Conservation (phyloP, 2,329 filamentous ascomycete genomes). For the Pleoardoris graminearum region DNA sequence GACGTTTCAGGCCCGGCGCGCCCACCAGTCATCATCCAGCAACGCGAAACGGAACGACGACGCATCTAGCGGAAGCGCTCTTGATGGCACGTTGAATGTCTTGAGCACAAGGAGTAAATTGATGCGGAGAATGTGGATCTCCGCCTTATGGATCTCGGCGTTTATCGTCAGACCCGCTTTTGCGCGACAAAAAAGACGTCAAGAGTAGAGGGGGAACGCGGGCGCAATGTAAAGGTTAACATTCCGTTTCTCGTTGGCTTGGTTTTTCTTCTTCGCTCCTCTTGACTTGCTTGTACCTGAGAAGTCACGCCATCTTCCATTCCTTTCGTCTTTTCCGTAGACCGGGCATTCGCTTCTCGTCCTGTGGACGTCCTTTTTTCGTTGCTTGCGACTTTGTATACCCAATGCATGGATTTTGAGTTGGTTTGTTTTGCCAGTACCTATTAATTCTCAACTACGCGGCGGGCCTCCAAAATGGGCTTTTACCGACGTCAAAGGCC, state of each 20-base stretch:
- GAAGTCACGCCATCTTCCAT: constrained; percentile 25
- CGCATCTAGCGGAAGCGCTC: not conserved
- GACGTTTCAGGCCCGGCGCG: constrained; percentile 5
- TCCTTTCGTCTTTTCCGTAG: constrained; percentile 30
- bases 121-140: constrained; percentile 22
- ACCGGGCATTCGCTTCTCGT: constrained; percentile 36
- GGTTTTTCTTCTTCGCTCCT: constrained; percentile 18
- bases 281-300: constrained; percentile 22
- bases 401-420: constrained; percentile 1
- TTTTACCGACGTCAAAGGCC: constrained; percentile 34
- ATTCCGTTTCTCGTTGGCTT: constrained; percentile 23
- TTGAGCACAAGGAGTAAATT: constrained; percentile 1
- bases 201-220: constrained; percentile 19
- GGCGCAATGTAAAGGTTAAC: constrained; percentile 35
- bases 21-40: constrained; percentile 4
- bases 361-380: constrained; percentile 31
- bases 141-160: constrained; percentile 15
- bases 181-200: constrained; percentile 26
- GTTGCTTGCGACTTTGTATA: not conserved
- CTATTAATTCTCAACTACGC: constrained; percentile 16
- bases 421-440: not conserved
- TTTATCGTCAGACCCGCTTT: constrained; percentile 11
- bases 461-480: constrained; percentile 23
- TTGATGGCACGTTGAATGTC: not conserved
- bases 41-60: constrained; percentile 9